Evolutionary conservation across 2,329 filamentous ascomycete genomes (phyloP).

Genomic region (Fusarium pseudograminearum): DNA sequence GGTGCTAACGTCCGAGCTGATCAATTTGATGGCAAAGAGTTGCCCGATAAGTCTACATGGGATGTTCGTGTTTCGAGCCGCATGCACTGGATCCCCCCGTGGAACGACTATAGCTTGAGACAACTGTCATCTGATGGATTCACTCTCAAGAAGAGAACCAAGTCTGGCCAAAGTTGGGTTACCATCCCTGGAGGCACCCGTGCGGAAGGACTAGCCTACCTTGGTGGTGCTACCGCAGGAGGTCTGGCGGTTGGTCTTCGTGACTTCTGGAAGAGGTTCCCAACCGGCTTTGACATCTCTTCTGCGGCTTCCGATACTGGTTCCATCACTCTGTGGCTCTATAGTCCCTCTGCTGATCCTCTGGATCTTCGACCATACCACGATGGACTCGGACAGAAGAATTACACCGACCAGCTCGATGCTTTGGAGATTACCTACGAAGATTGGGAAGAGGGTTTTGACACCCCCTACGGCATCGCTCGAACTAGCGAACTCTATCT

Average conservation of each 20-base stretch:
- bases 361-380: conserved; percentile 70
- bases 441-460: conserved; percentile 67
- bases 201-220: conserved; percentile 68
- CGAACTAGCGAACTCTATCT: conserved; percentile 69
- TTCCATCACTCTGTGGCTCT: conserved; percentile 70
- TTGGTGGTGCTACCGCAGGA: conserved; percentile 68
- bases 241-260: conserved; percentile 69
- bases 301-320: conserved; percentile 63
- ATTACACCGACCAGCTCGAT: conserved; percentile 68
- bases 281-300: conserved; percentile 67
- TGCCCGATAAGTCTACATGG: conserved; percentile 61
- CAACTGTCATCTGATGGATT: conserved; percentile 72
- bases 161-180: conserved; percentile 68
- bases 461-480: conserved; percentile 68
- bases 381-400: conserved; percentile 67
- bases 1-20: conserved; percentile 60
- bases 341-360: conserved; percentile 66
- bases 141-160: conserved; percentile 70
- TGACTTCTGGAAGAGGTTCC: conserved; percentile 74
- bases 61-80: conserved; percentile 58
- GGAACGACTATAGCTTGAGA: conserved; percentile 67
- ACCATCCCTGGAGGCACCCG: conserved; percentile 68
- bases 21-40: conserved; percentile 62
- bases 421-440: conserved; percentile 74
- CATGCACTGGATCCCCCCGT: conserved; percentile 68